These are phyloP conservation scores for Fusarium equiseti DNA, from an alignment of 2,329 filamentous ascomycete species.

Conservation along the genomic window DNA sequence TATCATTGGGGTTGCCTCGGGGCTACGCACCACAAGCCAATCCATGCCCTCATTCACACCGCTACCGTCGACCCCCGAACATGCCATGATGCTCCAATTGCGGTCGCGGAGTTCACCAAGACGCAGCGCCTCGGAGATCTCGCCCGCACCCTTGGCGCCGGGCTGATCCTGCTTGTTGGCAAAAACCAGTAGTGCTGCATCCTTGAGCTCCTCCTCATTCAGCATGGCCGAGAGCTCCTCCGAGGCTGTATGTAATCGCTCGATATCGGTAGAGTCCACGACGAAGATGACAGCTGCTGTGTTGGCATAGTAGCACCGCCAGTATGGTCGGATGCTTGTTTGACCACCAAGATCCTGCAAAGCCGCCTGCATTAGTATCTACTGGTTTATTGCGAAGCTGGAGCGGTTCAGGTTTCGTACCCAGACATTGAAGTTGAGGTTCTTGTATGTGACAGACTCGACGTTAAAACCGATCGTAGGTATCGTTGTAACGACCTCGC, in stretches of 20 bases:
- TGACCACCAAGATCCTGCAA: conserved; percentile 89
- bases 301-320: conserved; percentile 99
- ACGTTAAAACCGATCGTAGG: conserved; percentile 99
- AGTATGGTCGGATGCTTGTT: conserved; percentile 98
- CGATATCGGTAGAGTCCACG: conserved; percentile 97
- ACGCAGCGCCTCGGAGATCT: conserved; percentile 93
- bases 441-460: conserved; percentile 98
- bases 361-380: conserved; percentile 24
- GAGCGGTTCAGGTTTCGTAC: conserved; percentile 61
- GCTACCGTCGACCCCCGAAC: conserved; percentile 93
- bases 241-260: conserved; percentile 89
- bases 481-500: conserved; percentile 98
- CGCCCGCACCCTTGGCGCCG: conserved; percentile 93
- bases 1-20: background rate
- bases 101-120: conserved; percentile 92
- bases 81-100: conserved; percentile 99
- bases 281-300: conserved; percentile 99
- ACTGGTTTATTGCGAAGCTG: background rate
- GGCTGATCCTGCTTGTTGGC: conserved; percentile 99
- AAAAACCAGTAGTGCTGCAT: conserved; percentile 92
- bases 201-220: conserved; percentile 95
- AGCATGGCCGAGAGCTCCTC: conserved; percentile 96
- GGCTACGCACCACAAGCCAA: conserved; percentile 86
- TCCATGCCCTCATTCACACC: conserved; percentile 99
- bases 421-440: conserved; percentile 99